phyloP scores from a whole-genome alignment of 805 yeast genomes.

The Nakazawaea laoshanensis region DNA sequence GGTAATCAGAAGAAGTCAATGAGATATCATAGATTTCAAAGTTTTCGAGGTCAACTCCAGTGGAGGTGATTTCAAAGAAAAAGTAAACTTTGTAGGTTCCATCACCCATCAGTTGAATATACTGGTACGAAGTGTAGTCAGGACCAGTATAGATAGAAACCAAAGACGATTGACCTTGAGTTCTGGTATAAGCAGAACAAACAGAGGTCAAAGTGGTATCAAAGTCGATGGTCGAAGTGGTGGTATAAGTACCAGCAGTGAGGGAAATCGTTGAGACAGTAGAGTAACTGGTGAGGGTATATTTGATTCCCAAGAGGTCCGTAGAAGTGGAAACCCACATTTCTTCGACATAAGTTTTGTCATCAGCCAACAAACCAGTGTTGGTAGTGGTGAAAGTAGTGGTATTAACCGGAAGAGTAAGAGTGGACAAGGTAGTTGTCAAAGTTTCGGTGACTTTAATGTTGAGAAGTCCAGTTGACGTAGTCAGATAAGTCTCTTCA shows the following conservation, averaged over 20 bases:
- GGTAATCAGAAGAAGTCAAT: no score
- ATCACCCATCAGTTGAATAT: neutral
- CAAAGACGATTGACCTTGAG: neutral
- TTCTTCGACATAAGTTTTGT: neutral
- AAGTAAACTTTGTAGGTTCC: slow-evolving; percentile 3
- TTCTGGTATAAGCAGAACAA: neutral
- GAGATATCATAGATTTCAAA: no score
- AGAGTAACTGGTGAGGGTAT: neutral
- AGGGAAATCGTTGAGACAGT: neutral
- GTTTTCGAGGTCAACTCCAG: neutral
- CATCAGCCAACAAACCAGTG: neutral
- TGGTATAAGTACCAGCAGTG: no score
- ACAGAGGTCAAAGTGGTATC: slow-evolving; percentile 1
- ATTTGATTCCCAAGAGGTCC: neutral
- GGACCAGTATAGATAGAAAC: slow-evolving; percentile 5
- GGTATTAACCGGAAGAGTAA: no score
- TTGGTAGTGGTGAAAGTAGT: neutral
- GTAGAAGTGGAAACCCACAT: neutral
- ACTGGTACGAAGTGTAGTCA: slow-evolving; percentile 1
- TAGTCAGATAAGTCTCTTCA: no score
- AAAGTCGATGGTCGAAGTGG: no score
- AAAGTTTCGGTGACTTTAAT: no score
- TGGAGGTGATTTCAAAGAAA: slow-evolving; percentile 1
- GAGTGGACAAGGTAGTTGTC: no score
- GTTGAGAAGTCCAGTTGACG: no score